Evolutionary conservation across 2,329 filamentous ascomycete genomes (phyloP).

Genomic region (Hypoxylon sp.): DNA sequence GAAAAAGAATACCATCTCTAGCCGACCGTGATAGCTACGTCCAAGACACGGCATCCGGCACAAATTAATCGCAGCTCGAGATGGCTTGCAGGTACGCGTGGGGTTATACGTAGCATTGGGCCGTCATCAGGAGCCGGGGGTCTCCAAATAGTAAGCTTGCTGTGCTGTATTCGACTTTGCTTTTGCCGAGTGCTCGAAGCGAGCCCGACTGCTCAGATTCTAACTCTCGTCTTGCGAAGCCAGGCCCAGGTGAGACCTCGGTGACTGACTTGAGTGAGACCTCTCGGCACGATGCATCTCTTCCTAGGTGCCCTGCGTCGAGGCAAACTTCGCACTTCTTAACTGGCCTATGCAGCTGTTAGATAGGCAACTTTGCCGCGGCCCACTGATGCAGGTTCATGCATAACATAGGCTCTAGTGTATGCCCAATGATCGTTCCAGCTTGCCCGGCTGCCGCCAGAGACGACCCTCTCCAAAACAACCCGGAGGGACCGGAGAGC

Average conservation of each 20-base stretch:
- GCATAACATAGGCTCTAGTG: constrained; percentile 32
- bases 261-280: constrained; percentile 11
- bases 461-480: constrained; percentile 21
- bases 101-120: constrained; percentile 31
- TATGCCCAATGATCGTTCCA: constrained; percentile 28
- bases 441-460: constrained; percentile 29
- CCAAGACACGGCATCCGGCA: constrained; percentile 21
- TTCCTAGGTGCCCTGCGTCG: constrained; percentile 19
- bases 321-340: constrained; percentile 20
- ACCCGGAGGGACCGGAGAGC: constrained; percentile 15
- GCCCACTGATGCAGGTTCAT: constrained; percentile 38
- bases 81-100: constrained; percentile 29
- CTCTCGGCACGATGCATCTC: constrained; percentile 24
- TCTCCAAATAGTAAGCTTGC: constrained; percentile 32
- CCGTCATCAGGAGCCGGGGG: constrained; percentile 24
- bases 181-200: constrained; percentile 10
- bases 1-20: constrained; percentile 25
- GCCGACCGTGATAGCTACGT: constrained; percentile 22
- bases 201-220: constrained; percentile 4
- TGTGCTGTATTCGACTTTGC: constrained; percentile 12
- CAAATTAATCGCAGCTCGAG: constrained; percentile 26
- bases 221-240: constrained; percentile 10
- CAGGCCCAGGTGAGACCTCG: constrained; percentile 3
- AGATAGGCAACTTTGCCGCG: constrained; percentile 33
- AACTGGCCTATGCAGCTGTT: constrained; percentile 26